These are phyloP conservation scores for Carex scoparia DNA, from an alignment of 176 grass and related monocot genomes.

Conservation along the genomic window DNA sequence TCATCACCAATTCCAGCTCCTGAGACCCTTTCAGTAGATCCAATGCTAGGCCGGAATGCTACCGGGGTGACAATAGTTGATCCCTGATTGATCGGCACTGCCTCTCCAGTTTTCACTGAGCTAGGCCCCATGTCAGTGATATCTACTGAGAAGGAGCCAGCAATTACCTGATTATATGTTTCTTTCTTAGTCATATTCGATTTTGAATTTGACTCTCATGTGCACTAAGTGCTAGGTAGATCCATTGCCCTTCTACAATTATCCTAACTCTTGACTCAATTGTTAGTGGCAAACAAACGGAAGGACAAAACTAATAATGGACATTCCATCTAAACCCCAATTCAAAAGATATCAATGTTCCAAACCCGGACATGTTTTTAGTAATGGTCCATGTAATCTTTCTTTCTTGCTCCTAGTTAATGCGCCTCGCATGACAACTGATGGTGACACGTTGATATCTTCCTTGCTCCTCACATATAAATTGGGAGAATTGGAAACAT, in stretches of 20 bases:
- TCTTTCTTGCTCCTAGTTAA: background rate
- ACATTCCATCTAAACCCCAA: background rate
- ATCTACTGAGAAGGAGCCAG: conserved; percentile 31
- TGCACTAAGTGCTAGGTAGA: background rate
- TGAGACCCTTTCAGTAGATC: conserved; percentile 12
- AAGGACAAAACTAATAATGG: background rate
- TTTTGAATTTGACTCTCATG: background rate
- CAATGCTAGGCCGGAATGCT: conserved; percentile 20
- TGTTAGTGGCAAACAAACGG: background rate
- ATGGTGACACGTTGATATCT: background rate
- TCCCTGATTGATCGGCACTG: conserved; percentile 1
- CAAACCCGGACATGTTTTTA: background rate
- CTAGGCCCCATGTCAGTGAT: background rate
- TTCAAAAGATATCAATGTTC: background rate
- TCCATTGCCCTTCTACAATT: background rate
- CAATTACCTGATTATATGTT: conserved; percentile 23
- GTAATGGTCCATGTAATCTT: background rate
- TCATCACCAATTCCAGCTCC: background rate
- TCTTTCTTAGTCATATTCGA: background rate
- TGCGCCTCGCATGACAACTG: background rate
- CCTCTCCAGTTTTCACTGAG: background rate
- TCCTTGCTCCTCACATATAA: background rate
- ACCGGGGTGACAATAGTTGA: conserved; percentile 23
- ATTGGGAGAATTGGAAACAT: background rate
- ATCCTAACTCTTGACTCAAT: background rate